phyloP scores from a whole-genome alignment of 331 rosid species.

The Rhamnella rubrinervis region DNA sequence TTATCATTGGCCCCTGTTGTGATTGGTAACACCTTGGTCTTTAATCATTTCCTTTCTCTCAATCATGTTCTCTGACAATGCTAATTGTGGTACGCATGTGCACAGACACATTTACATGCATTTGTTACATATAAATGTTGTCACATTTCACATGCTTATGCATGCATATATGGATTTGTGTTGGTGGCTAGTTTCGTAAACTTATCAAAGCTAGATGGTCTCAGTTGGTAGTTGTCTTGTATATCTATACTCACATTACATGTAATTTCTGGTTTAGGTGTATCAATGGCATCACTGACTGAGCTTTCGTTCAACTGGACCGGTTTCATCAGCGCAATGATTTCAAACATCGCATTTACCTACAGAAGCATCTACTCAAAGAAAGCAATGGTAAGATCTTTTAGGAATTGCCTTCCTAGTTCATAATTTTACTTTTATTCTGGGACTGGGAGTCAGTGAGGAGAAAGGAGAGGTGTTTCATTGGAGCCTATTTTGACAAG shows the following conservation, averaged over 20 bases:
- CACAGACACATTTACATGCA: not conserved
- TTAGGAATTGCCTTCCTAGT: not conserved
- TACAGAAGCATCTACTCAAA: conserved; percentile 88
- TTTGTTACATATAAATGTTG: not conserved
- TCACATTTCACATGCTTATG: not conserved
- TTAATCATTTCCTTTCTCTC: not conserved
- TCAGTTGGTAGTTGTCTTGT: not conserved
- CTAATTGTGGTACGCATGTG: not conserved
- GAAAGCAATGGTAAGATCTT: conserved; percentile 73
- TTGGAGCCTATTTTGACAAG: too few species aligned
- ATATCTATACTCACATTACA: conserved; percentile 8
- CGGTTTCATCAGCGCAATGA: conserved; percentile 92
- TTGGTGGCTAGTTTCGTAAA: not conserved
- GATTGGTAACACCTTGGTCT: conserved; percentile 49
- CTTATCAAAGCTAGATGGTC: too few species aligned
- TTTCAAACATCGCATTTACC: conserved; percentile 90
- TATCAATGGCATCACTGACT: conserved; percentile 89
- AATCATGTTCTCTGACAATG: not conserved
- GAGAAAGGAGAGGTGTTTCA: too few species aligned
- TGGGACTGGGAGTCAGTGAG: too few species aligned
- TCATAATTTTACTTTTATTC: not conserved
- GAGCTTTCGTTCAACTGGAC: conserved; percentile 94
- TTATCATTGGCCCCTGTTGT: conserved; percentile 92
- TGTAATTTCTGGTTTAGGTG: conserved; percentile 53
- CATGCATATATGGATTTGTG: not conserved